Conservation (phyloP, 768 basidiomycete species). For the Leccinum imitatum region DNA sequence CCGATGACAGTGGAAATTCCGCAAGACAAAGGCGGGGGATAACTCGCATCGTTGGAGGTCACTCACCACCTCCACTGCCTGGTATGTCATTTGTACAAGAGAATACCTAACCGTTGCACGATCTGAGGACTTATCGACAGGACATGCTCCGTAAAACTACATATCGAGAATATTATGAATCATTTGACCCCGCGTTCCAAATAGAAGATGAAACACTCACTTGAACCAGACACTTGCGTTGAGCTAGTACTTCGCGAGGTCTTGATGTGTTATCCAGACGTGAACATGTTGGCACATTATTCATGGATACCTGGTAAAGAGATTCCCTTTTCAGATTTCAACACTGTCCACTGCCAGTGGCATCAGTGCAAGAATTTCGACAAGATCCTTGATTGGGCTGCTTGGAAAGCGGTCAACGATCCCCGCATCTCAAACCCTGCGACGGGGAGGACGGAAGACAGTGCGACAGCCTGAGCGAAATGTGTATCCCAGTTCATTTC, state of each 20-base stretch:
- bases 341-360: conserved; percentile 10
- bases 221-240: conserved; percentile 8
- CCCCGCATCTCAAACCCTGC: neutral
- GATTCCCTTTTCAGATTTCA: neutral
- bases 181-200: conserved; percentile 3
- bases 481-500: too few relatives aligned
- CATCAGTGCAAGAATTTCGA: conserved; percentile 69
- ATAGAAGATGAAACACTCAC: neutral
- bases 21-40: conserved; percentile 10
- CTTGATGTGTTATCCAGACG: conserved; percentile 12
- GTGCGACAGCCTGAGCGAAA: neutral
- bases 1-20: conserved; percentile 3
- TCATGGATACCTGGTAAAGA: conserved; percentile 8
- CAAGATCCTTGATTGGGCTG: conserved; percentile 82
- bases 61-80: conserved; percentile 12
- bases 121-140: neutral
- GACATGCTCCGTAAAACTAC: conserved; percentile 12
- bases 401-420: neutral
- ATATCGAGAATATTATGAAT: conserved; percentile 1
- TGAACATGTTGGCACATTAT: conserved; percentile 9
- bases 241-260: conserved; percentile 5
- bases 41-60: conserved; percentile 7
- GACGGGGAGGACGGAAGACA: neutral
- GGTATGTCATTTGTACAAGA: neutral
- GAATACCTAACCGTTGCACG: neutral